Evolutionary conservation across 2,329 filamentous ascomycete species (phyloP), one percentile per base, ranked within the genome.

Genomic region (Hypoxylon sp.): DNA sequence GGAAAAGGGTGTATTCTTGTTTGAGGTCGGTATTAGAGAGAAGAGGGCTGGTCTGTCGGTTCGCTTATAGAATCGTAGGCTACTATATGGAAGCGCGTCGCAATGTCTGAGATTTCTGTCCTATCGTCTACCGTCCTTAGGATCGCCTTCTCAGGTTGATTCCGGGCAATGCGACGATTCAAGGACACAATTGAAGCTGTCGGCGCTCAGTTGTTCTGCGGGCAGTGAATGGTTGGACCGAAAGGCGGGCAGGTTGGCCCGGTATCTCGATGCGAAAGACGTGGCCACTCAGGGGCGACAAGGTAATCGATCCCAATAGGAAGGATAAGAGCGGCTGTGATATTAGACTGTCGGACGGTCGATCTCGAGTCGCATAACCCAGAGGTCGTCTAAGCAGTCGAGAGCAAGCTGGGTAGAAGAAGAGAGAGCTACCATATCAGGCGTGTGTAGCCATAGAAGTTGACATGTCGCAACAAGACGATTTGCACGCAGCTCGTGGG

Each of bases 401-500:
- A 49, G 18, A 40, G 47, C 54, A 13, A 29, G 15, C 5, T 18
- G 43, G 3, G 18, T 48, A 37, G 33, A 46, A 43, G n/a, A n/a
- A n/a, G n/a, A n/a, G n/a, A n/a, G 48, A 38, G 31, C 21, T 55
- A 50, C 42, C 26, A 50, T 27, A 35, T 51, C 42, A 55, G 33
- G 41, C 46, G 51, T 40, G 41, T 52, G 45, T 45, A 42, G 43
- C 49, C 27, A 43, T 47, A 21, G 53, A 48, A 48, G 55, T 60
- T 57, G 57, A 53, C 53, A 55, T 60, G 52, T 63, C 60, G 57
- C 57, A 55, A 60, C n/a, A 62, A 60, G 49, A 55, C 42, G 42
- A 54, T 58, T 37, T 57, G 53, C 49, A 53, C 47, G 49, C 29
- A 55, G 26, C 21, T 42, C 48, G 38, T 63, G 47, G 49, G 48